phyloP scores from a whole-genome alignment of 148 eudicot species.

The Heliamphora exappendiculata region DNA sequence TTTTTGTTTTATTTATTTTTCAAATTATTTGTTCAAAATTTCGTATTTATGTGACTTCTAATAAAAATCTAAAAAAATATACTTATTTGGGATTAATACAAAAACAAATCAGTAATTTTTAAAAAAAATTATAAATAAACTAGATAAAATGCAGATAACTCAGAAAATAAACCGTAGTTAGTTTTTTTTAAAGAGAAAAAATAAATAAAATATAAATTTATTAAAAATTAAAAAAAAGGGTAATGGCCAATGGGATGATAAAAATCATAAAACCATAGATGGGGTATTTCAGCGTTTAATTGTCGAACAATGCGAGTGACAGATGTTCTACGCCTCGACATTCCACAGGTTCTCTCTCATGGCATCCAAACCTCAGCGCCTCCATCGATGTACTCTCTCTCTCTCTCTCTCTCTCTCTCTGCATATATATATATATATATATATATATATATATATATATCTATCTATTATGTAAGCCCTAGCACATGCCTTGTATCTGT shows the following conservation, averaged over 20 bases:
- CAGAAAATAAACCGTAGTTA: too few species aligned
- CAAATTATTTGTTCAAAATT: too few species aligned
- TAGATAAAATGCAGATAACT: too few species aligned
- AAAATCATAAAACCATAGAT: neutral
- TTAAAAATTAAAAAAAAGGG: neutral
- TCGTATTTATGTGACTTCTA: too few species aligned
- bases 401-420: neutral
- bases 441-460: neutral
- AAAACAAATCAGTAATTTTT: too few species aligned
- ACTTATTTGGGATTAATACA: too few species aligned
- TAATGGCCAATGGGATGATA: neutral
- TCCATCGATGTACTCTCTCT: constrained; percentile 21
- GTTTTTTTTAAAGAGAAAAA: too few species aligned
- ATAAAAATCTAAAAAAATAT: too few species aligned
- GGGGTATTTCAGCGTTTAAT: neutral
- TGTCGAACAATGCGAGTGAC: neutral
- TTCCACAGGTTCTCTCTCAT: constrained; percentile 34
- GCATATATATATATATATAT: neutral
- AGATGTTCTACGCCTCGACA: constrained; percentile 16
- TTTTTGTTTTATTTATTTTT: too few species aligned
- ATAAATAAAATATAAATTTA: neutral
- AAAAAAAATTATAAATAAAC: too few species aligned
- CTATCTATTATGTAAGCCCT: neutral
- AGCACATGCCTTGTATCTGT: neutral
- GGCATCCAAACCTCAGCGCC: constrained; percentile 47